Percentiles rank a stretch among this genome's conserved stretches.
Conservation (phyloP, 2,329 filamentous ascomycete genomes). For the Teratosphaeria zuluensis region DNA sequence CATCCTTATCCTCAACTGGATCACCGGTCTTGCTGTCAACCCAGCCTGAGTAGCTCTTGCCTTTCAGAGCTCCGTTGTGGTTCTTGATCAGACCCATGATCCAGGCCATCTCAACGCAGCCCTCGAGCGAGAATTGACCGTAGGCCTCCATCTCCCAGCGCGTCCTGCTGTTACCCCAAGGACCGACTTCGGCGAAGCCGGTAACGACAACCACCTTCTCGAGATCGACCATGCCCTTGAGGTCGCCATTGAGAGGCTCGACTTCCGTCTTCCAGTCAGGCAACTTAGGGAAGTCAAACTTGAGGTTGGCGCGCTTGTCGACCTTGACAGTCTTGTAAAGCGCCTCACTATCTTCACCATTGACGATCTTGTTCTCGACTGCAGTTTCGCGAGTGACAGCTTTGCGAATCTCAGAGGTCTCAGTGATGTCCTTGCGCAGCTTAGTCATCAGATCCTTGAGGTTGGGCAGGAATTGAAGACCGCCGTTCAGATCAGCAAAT, state of each 20-base stretch:
- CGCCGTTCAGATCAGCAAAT: conserved; percentile 94
- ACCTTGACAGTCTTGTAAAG: conserved; percentile 92
- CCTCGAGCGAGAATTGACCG: conserved; percentile 93
- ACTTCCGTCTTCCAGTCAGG: conserved; percentile 89
- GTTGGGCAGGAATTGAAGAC: conserved; percentile 93
- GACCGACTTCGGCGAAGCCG: conserved; percentile 89
- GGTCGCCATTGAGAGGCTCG: conserved; percentile 73
- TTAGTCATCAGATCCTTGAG: conserved; percentile 89
- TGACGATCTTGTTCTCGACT: conserved; percentile 94
- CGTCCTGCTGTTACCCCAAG: conserved; percentile 97
- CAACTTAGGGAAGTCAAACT: conserved; percentile 85
- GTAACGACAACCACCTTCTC: conserved; percentile 97
- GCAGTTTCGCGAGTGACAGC: conserved; percentile 93
- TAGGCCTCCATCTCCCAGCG: conserved; percentile 99
- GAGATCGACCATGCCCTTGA: conserved; percentile 97
- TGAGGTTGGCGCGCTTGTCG: conserved; percentile 92
- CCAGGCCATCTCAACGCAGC: conserved; percentile 99
- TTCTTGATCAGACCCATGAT: conserved; percentile 99
- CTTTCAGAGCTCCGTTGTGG: conserved; percentile 92
- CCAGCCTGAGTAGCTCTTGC: conserved; percentile 93
- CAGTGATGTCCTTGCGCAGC: conserved; percentile 87
- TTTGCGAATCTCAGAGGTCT: conserved; percentile 85
- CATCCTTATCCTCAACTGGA: conserved; percentile 93
- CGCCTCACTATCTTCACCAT: conserved; percentile 83
- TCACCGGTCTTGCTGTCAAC: conserved; percentile 90